Conservation (phyloP, 1,139 yeast species). For the Eremothecium sinecaudum region DNA sequence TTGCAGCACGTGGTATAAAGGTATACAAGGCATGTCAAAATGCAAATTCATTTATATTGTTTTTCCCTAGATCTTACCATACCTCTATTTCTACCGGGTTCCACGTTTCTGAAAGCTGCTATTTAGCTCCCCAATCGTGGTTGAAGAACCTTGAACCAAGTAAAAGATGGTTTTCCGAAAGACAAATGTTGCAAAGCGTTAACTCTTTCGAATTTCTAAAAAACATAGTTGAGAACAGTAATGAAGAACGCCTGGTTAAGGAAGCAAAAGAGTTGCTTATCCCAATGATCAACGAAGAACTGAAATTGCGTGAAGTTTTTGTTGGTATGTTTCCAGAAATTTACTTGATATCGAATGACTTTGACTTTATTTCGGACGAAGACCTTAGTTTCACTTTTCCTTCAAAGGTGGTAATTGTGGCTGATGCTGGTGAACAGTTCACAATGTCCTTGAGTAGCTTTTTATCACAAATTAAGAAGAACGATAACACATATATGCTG, state of each 20-base stretch:
- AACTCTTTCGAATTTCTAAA: constrained; percentile 41
- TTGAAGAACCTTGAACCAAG: constrained; percentile 40
- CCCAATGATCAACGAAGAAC: constrained; percentile 34
- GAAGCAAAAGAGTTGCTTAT: constrained; percentile 33
- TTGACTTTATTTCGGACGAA: constrained; percentile 45
- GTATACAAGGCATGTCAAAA: constrained; percentile 42
- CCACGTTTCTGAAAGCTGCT: constrained; percentile 45
- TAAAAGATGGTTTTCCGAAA: constrained; percentile 45
- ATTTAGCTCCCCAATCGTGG: constrained; percentile 56
- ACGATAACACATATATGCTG: constrained; percentile 2
- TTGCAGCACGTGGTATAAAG: constrained; percentile 41
- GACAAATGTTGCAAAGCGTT: constrained; percentile 39
- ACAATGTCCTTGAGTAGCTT: constrained; percentile 41
- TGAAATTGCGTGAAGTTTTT: constrained; percentile 35
- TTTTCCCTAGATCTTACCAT: constrained; percentile 47
- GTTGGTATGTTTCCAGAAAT: constrained; percentile 29
- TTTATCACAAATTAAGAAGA: constrained; percentile 22
- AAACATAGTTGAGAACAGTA: constrained; percentile 39
- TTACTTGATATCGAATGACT: constrained; percentile 30
- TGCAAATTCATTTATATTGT: constrained; percentile 53
- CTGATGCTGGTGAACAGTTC: constrained; percentile 32
- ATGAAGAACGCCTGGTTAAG: constrained; percentile 30
- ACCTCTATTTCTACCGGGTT: constrained; percentile 46
- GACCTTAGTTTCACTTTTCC: constrained; percentile 43
- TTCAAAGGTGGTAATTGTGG: constrained; percentile 40